Evolutionary conservation across 768 basidiomycete species (phyloP), one percentile per base, ranked within the genome.

Genomic region (Boletus sensibilis): DNA sequence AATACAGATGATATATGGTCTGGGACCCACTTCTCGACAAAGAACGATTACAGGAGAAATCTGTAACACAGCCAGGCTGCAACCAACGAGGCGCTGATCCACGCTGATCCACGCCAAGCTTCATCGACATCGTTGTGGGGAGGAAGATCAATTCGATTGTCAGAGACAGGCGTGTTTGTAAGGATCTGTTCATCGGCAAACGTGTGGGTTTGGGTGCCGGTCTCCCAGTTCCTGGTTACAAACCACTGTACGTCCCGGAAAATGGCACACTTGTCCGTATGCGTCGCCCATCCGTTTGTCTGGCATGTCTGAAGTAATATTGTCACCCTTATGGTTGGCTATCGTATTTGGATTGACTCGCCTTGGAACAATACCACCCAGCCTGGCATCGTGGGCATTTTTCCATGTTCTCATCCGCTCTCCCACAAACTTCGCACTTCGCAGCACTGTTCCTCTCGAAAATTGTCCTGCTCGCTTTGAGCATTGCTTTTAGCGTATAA

Each of bases 211-310:
- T 42, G 44, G 31, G 2, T 23, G 37, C 53, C 40, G 5, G 47
- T 62, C 51, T 68, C 68, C 70, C 69, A 70, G 44, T 70, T 63
- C 40, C 62, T 71, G 38, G 58, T 58, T 16, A 53, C 34, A 49
- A 70, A 70, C 69, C 69, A 71, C 39, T 72, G 70, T 23, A 70
- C 66, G 12, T 70, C 70, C 29, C 63, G 59, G 44, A 58, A 57
- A 40, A 68, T 53, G n/a, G 48, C 47, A 41, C 69, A 70, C 12
- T 65, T 55, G 2, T 60, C 56, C 39, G 60, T 71, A 23, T 70
- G 69, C 13, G 41, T 31, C 4, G 12, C 16, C 69, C 69, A 70
- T 44, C 59, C 66, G 0, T 51, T 53, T 7, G 25, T 49, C 35
- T 71, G 69, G 52, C 69, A 70, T 5, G 37, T 8, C 69, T 70